Evolutionary conservation across 306 rosid genomes (phyloP).

Genomic region (Glycine soja): DNA sequence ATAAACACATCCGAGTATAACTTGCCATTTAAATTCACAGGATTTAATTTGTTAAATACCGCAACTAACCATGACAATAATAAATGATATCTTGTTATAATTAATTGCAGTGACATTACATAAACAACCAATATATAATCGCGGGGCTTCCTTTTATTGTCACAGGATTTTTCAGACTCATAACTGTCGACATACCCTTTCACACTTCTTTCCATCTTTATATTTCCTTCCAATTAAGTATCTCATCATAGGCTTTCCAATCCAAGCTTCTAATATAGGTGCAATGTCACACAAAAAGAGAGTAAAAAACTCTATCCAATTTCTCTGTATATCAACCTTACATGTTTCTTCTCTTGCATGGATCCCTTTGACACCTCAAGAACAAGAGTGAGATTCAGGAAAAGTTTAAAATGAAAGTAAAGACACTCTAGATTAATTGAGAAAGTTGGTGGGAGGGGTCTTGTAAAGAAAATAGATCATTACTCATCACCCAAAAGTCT

Average conservation of each 20-base stretch:
- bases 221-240: neutral
- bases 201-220: neutral
- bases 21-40: neutral
- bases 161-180: neutral
- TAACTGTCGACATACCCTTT: neutral
- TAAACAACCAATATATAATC: neutral
- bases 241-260: neutral
- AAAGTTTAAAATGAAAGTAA: conserved; percentile 82
- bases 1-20: neutral
- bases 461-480: neutral
- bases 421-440: conserved; percentile 55
- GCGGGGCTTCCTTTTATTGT: neutral
- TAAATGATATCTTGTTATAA: neutral
- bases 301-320: neutral
- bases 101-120: neutral
- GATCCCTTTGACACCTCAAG: conserved; percentile 37
- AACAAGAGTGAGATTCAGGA: conserved; percentile 39
- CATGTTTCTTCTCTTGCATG: conserved; percentile 43
- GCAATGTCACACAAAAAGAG: neutral
- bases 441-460: conserved; percentile 56
- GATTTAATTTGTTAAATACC: neutral
- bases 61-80: neutral
- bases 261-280: neutral
- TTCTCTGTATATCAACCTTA: neutral
- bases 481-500: conserved; percentile 3